These are phyloP conservation scores for Lumnitzera littorea DNA, from an alignment of 345 rosid species.

Conservation along the genomic window DNA sequence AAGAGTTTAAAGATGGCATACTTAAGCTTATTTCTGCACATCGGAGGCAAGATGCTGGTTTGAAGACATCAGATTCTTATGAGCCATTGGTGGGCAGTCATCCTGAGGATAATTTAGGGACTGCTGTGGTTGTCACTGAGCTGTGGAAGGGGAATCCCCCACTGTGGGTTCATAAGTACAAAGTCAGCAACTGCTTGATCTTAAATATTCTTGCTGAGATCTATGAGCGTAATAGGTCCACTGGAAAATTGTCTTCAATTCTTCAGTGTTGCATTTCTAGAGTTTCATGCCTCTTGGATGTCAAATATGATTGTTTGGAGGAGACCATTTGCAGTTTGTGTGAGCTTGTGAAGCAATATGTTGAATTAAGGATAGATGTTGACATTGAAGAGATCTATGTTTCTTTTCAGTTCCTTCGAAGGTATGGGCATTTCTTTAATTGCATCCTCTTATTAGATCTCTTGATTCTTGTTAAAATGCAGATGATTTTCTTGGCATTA, in stretches of 20 bases:
- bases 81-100: slow-evolving; percentile 16
- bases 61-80: slow-evolving; percentile 23
- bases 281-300: slow-evolving; percentile 23
- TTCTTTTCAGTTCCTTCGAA: slow-evolving; percentile 64
- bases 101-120: slow-evolving; percentile 26
- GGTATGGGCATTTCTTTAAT: slow-evolving; percentile 27
- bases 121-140: slow-evolving; percentile 16
- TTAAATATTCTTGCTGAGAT: slow-evolving; percentile 48
- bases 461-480: background rate
- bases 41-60: slow-evolving; percentile 31
- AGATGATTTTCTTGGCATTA: background rate
- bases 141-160: slow-evolving; percentile 85
- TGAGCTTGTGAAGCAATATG: slow-evolving; percentile 62
- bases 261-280: slow-evolving; percentile 40
- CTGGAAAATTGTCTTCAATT: slow-evolving; percentile 43
- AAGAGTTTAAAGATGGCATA: slow-evolving; percentile 62
- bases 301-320: slow-evolving; percentile 30
- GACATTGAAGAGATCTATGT: slow-evolving; percentile 81
- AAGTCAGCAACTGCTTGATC: slow-evolving; percentile 37
- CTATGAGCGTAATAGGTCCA: slow-evolving; percentile 39
- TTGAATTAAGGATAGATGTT: slow-evolving; percentile 50
- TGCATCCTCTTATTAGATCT: background rate
- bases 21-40: slow-evolving; percentile 56
- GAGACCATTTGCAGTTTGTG: slow-evolving; percentile 38
- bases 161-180: slow-evolving; percentile 58